Conservation (phyloP, 495 filamentous ascomycete genomes). For the Poronia punctata region DNA sequence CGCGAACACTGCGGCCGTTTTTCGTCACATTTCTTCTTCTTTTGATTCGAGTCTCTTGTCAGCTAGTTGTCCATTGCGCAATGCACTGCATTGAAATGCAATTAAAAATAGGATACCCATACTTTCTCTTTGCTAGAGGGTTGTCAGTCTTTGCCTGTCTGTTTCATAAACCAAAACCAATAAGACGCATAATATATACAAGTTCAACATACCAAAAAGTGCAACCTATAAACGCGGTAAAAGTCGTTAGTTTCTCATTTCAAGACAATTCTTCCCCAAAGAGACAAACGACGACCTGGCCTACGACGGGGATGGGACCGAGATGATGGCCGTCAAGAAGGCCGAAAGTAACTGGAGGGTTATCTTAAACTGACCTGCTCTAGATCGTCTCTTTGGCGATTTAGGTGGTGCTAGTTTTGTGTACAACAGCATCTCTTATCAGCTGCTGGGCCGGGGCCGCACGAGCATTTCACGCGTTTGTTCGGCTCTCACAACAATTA, state of each 20-base stretch:
- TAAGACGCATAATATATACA: neutral
- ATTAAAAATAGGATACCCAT: slow-evolving; percentile 6
- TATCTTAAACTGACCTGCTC: slow-evolving; percentile 50
- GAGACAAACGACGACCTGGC: no score
- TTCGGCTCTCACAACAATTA: slow-evolving; percentile 1
- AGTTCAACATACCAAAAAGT: slow-evolving; percentile 46
- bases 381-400: slow-evolving; percentile 52
- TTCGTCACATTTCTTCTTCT: slow-evolving; percentile 65
- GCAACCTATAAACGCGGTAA: slow-evolving; percentile 38
- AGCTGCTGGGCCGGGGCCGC: slow-evolving; percentile 4
- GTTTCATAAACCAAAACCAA: slow-evolving; percentile 7
- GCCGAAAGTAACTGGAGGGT: slow-evolving; percentile 6
- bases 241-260: slow-evolving; percentile 12
- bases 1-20: slow-evolving; percentile 50
- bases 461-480: slow-evolving; percentile 4
- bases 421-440: slow-evolving; percentile 51
- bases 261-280: no score
- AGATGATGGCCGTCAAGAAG: no score
- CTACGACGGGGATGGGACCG: no score
- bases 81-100: no score
- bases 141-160: slow-evolving; percentile 12
- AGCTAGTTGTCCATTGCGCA: slow-evolving; percentile 11
- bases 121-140: slow-evolving; percentile 44
- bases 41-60: slow-evolving; percentile 6
- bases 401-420: slow-evolving; percentile 51